These are phyloP conservation scores for Cutaneotrichosporon sp. DNA, from an alignment of 1,284 basidiomycete genomes.

Conservation along the genomic window DNA sequence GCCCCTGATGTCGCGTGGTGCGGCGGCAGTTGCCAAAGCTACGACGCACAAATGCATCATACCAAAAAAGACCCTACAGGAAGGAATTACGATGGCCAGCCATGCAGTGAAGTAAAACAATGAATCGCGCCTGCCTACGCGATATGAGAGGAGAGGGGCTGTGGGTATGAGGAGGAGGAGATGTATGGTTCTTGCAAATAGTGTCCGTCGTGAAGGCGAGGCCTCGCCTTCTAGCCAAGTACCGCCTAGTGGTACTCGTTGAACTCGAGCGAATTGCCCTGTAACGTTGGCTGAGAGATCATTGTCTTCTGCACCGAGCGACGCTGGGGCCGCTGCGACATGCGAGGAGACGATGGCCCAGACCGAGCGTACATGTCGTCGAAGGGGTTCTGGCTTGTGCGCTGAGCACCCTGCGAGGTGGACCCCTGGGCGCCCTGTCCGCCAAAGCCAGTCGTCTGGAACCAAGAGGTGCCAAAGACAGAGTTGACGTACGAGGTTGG, in stretches of 20 bases:
- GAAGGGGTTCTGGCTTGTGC: constrained; percentile 46
- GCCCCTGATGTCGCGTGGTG: not conserved
- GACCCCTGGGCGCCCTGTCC: not conserved
- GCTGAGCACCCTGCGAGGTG: not conserved
- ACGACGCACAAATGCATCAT: constrained; percentile 24
- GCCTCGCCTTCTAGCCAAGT: constrained; percentile 5
- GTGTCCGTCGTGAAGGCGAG: constrained; percentile 5
- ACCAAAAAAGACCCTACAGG: constrained; percentile 22
- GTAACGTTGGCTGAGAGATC: constrained; percentile 51
- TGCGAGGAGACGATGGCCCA: constrained; percentile 26
- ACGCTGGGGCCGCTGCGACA: constrained; percentile 25
- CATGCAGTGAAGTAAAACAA: constrained; percentile 24
- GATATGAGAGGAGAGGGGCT: constrained; percentile 5
- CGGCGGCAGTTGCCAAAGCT: not conserved
- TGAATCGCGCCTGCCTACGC: constrained; percentile 26
- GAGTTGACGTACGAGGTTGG: constrained; percentile 32
- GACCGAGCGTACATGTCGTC: constrained; percentile 49
- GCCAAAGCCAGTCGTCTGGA: constrained; percentile 20
- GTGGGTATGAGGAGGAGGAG: constrained; percentile 2
- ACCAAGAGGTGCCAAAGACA: constrained; percentile 34
- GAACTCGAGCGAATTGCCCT: constrained; percentile 53
- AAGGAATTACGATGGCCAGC: constrained; percentile 26
- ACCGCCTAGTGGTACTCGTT: constrained; percentile 38
- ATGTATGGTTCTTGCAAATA: not conserved
- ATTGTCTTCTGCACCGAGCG: constrained; percentile 47